Conservation (phyloP, 2,329 filamentous ascomycete genomes). For the Coniochaeta sp. region DNA sequence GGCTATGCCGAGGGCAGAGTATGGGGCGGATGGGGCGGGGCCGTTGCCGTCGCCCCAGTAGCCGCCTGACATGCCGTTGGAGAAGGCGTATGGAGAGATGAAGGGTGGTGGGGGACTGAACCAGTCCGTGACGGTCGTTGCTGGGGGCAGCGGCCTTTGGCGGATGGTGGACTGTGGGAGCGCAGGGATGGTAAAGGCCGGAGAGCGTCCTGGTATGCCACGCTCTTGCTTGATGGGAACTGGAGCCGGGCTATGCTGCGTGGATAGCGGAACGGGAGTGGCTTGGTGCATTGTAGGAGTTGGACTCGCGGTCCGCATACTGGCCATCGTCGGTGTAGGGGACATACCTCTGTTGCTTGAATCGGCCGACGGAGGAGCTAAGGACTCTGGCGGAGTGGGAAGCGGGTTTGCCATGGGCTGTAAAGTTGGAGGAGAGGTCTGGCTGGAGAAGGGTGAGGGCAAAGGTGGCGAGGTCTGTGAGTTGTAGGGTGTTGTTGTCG, state of each 20-base stretch:
- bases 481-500: constrained; percentile 15
- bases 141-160: constrained; percentile 34
- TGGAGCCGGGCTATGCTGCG: constrained; percentile 5
- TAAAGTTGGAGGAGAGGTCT: constrained; percentile 11
- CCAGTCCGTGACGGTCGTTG: constrained; percentile 37
- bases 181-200: constrained; percentile 31
- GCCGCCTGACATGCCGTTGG: constrained; percentile 26
- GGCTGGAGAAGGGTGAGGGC: constrained; percentile 11
- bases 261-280: constrained; percentile 4
- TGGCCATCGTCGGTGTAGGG: constrained; percentile 20
- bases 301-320: constrained; percentile 19
- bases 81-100: constrained; percentile 43
- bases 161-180: constrained; percentile 21
- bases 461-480: constrained; percentile 12
- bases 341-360: constrained; percentile 26
- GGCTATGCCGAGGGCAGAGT: constrained; percentile 14
- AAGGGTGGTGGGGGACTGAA: constrained; percentile 45
- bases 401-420: constrained; percentile 13
- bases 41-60: constrained; percentile 32
- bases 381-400: constrained; percentile 37
- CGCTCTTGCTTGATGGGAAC: constrained; percentile 9
- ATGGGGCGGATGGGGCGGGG: constrained; percentile 13
- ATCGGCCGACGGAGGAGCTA: constrained; percentile 20
- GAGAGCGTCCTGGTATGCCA: constrained; percentile 9
- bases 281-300: constrained; percentile 20